phyloP scores from a whole-genome alignment of 768 basidiomycete genomes.

The Amylocystis lapponica region DNA sequence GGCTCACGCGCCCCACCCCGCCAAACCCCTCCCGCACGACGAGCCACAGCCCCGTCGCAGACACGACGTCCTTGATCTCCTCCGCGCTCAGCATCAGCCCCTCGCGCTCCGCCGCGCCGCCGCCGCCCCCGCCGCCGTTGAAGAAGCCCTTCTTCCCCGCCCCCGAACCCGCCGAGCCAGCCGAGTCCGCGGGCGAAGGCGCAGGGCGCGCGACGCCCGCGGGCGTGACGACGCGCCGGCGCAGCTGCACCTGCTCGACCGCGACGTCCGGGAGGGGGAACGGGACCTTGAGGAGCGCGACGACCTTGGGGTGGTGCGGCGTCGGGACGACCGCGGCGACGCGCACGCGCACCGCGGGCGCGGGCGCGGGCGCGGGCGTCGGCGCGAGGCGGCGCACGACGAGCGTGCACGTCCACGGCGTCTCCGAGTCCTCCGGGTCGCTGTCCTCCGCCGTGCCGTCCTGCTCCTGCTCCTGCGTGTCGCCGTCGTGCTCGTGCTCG shows the following conservation, averaged over 20 bases:
- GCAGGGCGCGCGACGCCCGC: slow-evolving; percentile 27
- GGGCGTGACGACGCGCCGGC: slow-evolving; percentile 40
- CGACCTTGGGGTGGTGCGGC: slow-evolving; percentile 94
- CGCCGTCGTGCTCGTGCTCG: slow-evolving; percentile 1
- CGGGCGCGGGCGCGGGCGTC: slow-evolving; percentile 1
- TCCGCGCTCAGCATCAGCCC: slow-evolving; percentile 75
- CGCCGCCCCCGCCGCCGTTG: slow-evolving; percentile 3
- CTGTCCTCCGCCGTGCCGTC: slow-evolving; percentile 76
- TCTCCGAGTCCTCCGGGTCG: slow-evolving; percentile 95
- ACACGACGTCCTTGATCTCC: slow-evolving; percentile 90
- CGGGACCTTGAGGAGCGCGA: slow-evolving; percentile 86
- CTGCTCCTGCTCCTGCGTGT: slow-evolving; percentile 10
- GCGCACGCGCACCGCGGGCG: slow-evolving; percentile 39
- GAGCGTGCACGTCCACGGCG: slow-evolving; percentile 91
- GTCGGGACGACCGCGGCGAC: slow-evolving; percentile 86
- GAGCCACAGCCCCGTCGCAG: slow-evolving; percentile 84
- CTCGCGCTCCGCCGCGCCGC: slow-evolving; percentile 6
- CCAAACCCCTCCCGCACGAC: slow-evolving; percentile 92
- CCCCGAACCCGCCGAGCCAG: slow-evolving; percentile 19
- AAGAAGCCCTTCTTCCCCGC: slow-evolving; percentile 16
- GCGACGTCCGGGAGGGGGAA: slow-evolving; percentile 83
- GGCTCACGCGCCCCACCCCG: slow-evolving; percentile 72
- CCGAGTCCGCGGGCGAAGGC: slow-evolving; percentile 6
- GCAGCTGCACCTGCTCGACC: slow-evolving; percentile 51
- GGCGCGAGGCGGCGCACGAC: slow-evolving; percentile 45